These are phyloP conservation scores for Scorias spongiosa DNA, from an alignment of 2,329 filamentous ascomycete species.

Conservation along the genomic window DNA sequence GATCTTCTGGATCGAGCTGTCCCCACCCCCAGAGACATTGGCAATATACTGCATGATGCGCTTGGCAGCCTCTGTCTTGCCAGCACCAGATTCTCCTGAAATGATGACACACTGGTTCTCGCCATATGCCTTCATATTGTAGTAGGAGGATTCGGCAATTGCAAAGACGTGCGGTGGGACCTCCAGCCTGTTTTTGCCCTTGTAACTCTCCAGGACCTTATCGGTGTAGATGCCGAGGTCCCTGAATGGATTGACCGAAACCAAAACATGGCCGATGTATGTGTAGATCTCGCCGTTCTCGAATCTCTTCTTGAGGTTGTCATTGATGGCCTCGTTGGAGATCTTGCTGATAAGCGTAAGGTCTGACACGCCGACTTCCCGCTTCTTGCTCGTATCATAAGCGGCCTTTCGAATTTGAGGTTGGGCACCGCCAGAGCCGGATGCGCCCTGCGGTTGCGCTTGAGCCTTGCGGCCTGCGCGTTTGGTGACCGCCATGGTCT, in stretches of 20 bases:
- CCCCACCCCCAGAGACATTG: constrained; percentile 74
- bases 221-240: constrained; percentile 96
- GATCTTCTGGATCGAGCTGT: constrained; percentile 83
- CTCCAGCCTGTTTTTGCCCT: constrained; percentile 92
- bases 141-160: constrained; percentile 90
- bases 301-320: constrained; percentile 96
- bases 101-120: constrained; percentile 99
- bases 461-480: constrained; percentile 40
- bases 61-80: constrained; percentile 97
- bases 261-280: constrained; percentile 98
- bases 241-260: constrained; percentile 95
- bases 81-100: constrained; percentile 92
- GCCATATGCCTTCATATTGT: constrained; percentile 99
- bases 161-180: constrained; percentile 81
- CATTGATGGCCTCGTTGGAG: constrained; percentile 97
- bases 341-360: constrained; percentile 96
- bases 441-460: constrained; percentile 23
- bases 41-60: constrained; percentile 99
- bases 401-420: constrained; percentile 84
- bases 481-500: constrained; percentile 35
- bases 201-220: constrained; percentile 79
- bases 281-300: constrained; percentile 98
- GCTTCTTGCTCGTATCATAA: constrained; percentile 95
- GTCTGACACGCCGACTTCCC: constrained; percentile 96
- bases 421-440: constrained; percentile 26